A percentile compares a stretch with the other conserved stretches of the same genome.
phyloP scores from a whole-genome alignment of 2,329 filamentous ascomycete genomes.

The Ophiostoma populinum region DNA sequence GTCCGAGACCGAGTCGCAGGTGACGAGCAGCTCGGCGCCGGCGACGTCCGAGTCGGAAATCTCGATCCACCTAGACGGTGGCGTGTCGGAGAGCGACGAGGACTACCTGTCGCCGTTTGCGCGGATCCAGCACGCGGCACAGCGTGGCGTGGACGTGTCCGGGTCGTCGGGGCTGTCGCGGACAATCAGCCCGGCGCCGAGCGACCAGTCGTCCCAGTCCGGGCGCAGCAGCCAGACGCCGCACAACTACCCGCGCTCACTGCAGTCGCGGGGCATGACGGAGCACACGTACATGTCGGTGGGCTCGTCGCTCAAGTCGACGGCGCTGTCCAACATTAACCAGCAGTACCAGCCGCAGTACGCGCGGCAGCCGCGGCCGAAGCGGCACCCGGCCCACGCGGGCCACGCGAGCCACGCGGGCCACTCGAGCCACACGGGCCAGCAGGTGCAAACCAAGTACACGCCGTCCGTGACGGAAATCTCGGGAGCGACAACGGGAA shows the following conservation, averaged over 20 bases:
- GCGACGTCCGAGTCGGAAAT: constrained; percentile 38
- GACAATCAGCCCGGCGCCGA: constrained; percentile 46
- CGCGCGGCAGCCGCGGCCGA: too few species aligned
- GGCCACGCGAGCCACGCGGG: too few species aligned
- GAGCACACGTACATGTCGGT: constrained; percentile 54
- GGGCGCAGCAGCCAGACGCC: constrained; percentile 33
- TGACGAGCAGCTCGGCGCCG: constrained; percentile 13
- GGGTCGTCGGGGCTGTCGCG: constrained; percentile 43
- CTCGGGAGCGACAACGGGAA: constrained; percentile 19
- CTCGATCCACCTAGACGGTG: constrained; percentile 37
- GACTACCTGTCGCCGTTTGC: constrained; percentile 61
- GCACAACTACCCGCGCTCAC: constrained; percentile 30
- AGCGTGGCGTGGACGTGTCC: constrained; percentile 38
- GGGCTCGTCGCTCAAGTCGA: constrained; percentile 37
- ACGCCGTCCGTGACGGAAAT: too few species aligned
- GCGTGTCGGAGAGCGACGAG: constrained; percentile 58
- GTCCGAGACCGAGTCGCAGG: not conserved
- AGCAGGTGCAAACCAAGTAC: too few species aligned
- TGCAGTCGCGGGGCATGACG: constrained; percentile 35
- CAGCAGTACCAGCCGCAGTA: constrained; percentile 2
- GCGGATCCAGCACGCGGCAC: constrained; percentile 55
- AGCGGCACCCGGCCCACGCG: too few species aligned
- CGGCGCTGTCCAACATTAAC: constrained; percentile 9
- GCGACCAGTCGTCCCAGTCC: constrained; percentile 33
- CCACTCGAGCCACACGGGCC: not conserved